These are phyloP conservation scores for Cucurbita maxima DNA, from an alignment of 306 rosid species.

Conservation along the genomic window DNA sequence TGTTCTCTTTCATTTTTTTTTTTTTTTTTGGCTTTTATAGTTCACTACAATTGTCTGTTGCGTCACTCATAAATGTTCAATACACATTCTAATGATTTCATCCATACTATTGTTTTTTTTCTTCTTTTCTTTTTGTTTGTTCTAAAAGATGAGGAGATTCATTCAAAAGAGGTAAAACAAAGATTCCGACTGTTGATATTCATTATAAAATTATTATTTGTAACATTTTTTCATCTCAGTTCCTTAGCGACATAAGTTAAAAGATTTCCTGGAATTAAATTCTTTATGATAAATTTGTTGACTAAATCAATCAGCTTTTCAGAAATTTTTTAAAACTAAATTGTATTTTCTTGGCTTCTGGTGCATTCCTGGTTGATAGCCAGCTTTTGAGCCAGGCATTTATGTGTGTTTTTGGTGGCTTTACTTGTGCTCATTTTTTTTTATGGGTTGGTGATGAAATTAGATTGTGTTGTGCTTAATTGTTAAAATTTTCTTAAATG, in stretches of 20 bases:
- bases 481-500: background rate
- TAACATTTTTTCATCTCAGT: background rate
- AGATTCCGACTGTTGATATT: background rate
- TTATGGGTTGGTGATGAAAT: background rate
- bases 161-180: background rate
- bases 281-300: background rate
- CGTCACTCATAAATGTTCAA: background rate
- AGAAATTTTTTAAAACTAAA: background rate
- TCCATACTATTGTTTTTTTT: background rate
- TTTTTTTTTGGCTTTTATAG: background rate
- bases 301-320: background rate
- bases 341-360: background rate
- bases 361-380: constrained; percentile 5
- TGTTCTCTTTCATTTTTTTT: background rate
- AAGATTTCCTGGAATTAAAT: background rate
- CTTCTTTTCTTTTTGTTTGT: too few relatives aligned
- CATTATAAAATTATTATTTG: background rate
- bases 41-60: background rate
- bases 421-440: constrained; percentile 2
- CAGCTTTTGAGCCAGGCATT: background rate
- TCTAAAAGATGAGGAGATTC: background rate
- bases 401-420: background rate
- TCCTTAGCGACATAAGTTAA: background rate
- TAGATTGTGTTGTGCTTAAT: background rate
- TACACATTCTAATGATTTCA: background rate